Base-by-base conservation (phyloP, 805 yeast genomes). In the Metschnikowia peoriensis region DNA sequence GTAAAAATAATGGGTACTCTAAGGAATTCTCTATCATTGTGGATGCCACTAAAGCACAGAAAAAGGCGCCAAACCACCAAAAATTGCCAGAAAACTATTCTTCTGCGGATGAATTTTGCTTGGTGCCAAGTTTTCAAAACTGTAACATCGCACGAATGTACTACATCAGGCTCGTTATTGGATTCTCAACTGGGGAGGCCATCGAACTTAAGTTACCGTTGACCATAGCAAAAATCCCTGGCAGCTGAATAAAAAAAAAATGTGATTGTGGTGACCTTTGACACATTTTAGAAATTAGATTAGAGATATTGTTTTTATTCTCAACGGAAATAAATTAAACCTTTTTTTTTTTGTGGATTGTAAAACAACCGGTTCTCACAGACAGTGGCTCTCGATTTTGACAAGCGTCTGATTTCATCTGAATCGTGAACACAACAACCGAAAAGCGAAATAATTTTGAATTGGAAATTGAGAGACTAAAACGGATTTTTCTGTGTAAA, bases 61-160 rank as follows among this genome's bases (percentile, higher is more conserved):
- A 58, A 43, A 55, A 51, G 59, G 47, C 47, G 48, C 49, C n/a
- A 38, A 58, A 17, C 16, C 41, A 16, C 10, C 52, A 40, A 10
- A 34, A 42, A 16, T 54, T 28, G 46, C 57, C 28, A 5, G 35
- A 44, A 3, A 46, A 43, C 17, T 59, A 59, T 46, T 49, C 53
- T 17, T 49, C 60, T 14, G 61, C 60, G 7, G 59, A 61, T 27
- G 66, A 70, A 12, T 71, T 69, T 47, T 64, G 69, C 49, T 56
- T 73, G 34, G 65, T 72, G 15, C 78, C 78, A 4, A 73, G 69
- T 43, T 73, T 73, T 59, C 78, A 73, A 56, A 57, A 58, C 14
- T 73, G 78, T 51, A 60, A 62, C 41, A 35, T 69, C 44, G 68
- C 73, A 2, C 58, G 78, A 37, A 42, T 72, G 37, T 73, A 73